Evolutionary conservation across 2,329 filamentous ascomycete genomes (phyloP).

Genomic region (Calonectria hawksworthii): DNA sequence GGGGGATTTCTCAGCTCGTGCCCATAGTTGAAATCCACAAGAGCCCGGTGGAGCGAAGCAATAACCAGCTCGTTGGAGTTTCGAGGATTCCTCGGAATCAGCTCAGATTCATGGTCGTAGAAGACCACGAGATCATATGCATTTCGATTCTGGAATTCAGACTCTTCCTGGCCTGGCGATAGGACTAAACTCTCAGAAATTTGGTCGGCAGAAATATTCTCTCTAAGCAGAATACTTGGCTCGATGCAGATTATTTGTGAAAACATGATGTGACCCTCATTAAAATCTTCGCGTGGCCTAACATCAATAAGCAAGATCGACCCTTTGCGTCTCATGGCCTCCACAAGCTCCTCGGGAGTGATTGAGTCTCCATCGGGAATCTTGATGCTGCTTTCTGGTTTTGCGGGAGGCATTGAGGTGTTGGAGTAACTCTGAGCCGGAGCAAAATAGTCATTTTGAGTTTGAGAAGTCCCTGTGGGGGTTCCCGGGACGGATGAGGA

Average conservation of each 20-base stretch:
- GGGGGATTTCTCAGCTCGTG: slow-evolving; percentile 81
- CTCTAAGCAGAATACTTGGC: slow-evolving; percentile 78
- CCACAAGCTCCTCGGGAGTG: slow-evolving; percentile 77
- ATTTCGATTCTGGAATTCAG: slow-evolving; percentile 78
- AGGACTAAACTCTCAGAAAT: slow-evolving; percentile 79
- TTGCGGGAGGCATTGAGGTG: slow-evolving; percentile 47
- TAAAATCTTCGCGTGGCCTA: slow-evolving; percentile 82
- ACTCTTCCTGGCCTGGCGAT: slow-evolving; percentile 80
- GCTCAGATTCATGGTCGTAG: slow-evolving; percentile 80
- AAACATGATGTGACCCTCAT: slow-evolving; percentile 89
- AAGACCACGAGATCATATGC: slow-evolving; percentile 91
- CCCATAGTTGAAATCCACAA: slow-evolving; percentile 86
- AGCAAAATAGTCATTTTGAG: slow-evolving; percentile 51
- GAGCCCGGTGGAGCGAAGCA: slow-evolving; percentile 80
- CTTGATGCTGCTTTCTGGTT: slow-evolving; percentile 59
- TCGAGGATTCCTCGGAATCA: slow-evolving; percentile 57
- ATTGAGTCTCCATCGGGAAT: slow-evolving; percentile 71
- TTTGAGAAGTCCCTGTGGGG: slow-evolving; percentile 44
- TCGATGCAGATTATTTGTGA: slow-evolving; percentile 91
- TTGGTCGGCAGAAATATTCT: slow-evolving; percentile 73
- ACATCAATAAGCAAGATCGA: slow-evolving; percentile 90
- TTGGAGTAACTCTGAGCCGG: slow-evolving; percentile 46
- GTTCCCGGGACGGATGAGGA: slow-evolving; percentile 54
- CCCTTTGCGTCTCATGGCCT: slow-evolving; percentile 71
- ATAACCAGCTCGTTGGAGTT: slow-evolving; percentile 68